Conservation (phyloP, 1,284 basidiomycete species). For the Malassezia globosa region DNA sequence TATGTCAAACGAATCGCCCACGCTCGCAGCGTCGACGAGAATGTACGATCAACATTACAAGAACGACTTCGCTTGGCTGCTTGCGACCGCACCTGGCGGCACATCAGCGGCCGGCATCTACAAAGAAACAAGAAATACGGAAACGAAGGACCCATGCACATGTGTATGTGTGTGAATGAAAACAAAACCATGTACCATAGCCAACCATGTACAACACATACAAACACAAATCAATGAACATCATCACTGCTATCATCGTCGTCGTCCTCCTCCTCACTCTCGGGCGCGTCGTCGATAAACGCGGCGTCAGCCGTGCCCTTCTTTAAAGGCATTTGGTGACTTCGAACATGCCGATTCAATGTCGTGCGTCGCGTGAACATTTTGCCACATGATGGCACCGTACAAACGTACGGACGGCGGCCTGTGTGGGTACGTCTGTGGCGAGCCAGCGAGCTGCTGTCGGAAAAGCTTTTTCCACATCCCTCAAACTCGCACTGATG, state of each 20-base stretch:
- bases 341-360: conserved; percentile 42
- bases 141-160: no score
- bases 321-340: conserved; percentile 32
- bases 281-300: conserved; percentile 21
- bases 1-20: no score
- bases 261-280: conserved; percentile 31
- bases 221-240: neutral
- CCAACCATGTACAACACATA: no score
- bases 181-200: neutral
- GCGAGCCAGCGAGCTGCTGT: conserved; percentile 54
- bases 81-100: neutral
- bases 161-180: neutral
- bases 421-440: conserved; percentile 63
- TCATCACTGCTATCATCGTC: conserved; percentile 12
- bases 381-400: conserved; percentile 40
- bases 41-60: no score
- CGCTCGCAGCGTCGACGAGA: no score
- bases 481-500: conserved; percentile 59
- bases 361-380: conserved; percentile 46
- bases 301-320: conserved; percentile 13
- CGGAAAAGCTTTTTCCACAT: conserved; percentile 55
- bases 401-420: conserved; percentile 47
- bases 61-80: neutral
- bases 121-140: no score
- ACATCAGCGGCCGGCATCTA: no score